phyloP scores from a whole-genome alignment of 148 eudicot genomes.

The Amaranthus hypochondriacus region DNA sequence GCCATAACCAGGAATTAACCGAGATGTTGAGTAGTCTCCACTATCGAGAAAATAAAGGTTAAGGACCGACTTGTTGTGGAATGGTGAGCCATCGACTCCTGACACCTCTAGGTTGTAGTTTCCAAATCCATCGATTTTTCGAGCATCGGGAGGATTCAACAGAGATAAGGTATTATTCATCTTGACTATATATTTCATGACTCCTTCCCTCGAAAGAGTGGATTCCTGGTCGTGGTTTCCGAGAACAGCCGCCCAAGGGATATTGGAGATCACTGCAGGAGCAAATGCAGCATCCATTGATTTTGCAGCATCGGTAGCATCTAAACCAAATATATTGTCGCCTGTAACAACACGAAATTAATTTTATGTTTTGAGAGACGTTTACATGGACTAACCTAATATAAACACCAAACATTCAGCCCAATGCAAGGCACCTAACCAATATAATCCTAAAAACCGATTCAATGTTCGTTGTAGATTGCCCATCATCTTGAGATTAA shows the following conservation, averaged over 20 bases:
- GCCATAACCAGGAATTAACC: conserved; percentile 63
- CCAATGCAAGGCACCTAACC: background rate
- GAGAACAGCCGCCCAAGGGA: conserved; percentile 92
- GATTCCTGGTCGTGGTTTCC: conserved; percentile 96
- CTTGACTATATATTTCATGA: conserved; percentile 67
- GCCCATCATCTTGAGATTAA: background rate
- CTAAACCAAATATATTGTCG: conserved; percentile 74
- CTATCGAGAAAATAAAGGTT: conserved; percentile 89
- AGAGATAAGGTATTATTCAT: conserved; percentile 69
- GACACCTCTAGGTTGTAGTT: conserved; percentile 81
- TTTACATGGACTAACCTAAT: background rate
- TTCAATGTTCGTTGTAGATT: background rate
- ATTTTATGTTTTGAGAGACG: background rate
- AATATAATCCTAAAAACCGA: background rate
- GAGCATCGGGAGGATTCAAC: conserved; percentile 54
- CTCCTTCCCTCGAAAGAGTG: conserved; percentile 62
- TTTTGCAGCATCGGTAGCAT: conserved; percentile 54
- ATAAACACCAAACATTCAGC: background rate
- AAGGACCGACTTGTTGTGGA: conserved; percentile 68
- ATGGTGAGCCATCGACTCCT: conserved; percentile 58
- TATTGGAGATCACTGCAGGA: conserved; percentile 55
- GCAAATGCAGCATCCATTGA: conserved; percentile 82
- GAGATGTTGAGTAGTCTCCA: conserved; percentile 84
- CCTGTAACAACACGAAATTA: conserved; percentile 37
- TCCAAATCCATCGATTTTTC: conserved; percentile 77